Evolutionary conservation across 805 yeast genomes (phyloP), one percentile per base, ranked within the genome.

Genomic region (Saccharomyces kudriavzevii): DNA sequence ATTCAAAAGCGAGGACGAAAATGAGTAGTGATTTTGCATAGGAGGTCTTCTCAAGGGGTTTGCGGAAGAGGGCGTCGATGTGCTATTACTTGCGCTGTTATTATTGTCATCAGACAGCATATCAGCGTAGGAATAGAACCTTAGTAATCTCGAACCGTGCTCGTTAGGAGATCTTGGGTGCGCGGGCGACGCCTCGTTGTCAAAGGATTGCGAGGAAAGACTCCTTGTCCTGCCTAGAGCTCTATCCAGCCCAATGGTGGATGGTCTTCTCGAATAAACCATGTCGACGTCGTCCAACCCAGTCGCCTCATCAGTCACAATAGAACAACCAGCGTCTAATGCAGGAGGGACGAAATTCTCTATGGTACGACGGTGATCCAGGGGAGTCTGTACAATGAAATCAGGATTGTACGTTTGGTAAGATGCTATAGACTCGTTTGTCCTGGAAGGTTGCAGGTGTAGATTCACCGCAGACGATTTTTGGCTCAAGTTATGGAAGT

Each of bases 341-440:
- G 87, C 87, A 1, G 96, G 91, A 2, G 95, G 86, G 24, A 88
- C 86, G 60, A 71, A 82, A 67, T 89, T 87, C 67, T 88, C 87
- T 43, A 70, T 60, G 14, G 73, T 73, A 69, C 75, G 70, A 60
- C 70, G 75, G 9, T 69, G 66, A 20, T 75, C 49, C 40, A 51
- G 27, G 5, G 22, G 43, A 35, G 43, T 35, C 43, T 35, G 43
- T 8, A 35, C 43, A 35, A 35, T 24, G 20, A 35, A 35, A 35
- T 35, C 43, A 6, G 43, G 43, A 17, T 35, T 35, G 22, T 35
- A 35, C 9, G 43, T 35, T 13, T 35, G 43, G 22, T 35, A 35
- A 17, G 43, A 35, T 35, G 43, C 43, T 35, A 35, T 35, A 5
- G 43, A 35, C 24, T 35, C 43, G 10, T 35, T 35, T 2, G 43